Evolutionary conservation across 2,329 filamentous ascomycete species (phyloP), one percentile per base, ranked within the genome.

Genomic region (Pseudogymnoascus sp.): DNA sequence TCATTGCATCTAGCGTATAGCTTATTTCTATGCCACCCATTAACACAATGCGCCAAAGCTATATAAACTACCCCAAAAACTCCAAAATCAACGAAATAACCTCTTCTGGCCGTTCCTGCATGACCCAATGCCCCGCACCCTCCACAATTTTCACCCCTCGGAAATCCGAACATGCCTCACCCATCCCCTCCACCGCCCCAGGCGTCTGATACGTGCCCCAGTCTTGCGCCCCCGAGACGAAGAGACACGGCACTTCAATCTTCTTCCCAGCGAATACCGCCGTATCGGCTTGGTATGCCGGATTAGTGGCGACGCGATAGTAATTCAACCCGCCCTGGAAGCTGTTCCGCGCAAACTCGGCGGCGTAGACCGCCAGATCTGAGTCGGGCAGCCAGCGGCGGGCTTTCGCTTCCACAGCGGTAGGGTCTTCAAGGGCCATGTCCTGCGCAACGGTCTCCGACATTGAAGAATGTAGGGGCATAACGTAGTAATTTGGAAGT

Each of bases 201-300:
- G 86, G 86, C 66, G 86, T 80, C 70, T 90, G 87, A 69, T 83
- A 87, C 33, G 83, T 88, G 0, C 85, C 86, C 86, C 87, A 89
- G 66, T 90, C 87, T 63, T 79, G 73, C 51, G 76, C 77, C 0
- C 87, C 86, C 27, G 80, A 81, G n/a, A 90, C 79, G 66, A 86
- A 89, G 0, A 78, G 74, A 62, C 78, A 80, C 0, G 86, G 86
- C 7, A 86, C 81, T 59, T 84, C 81, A 17, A 89, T 82, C 69
- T 79, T 83, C 69, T 77, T 79, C 0, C 85, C 85, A 0, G 83
- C 80, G 69, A 84, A 88, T 0, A 86, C 69, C 17, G 83, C 77
- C 60, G 84, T 71, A 62, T 89, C 85, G 38, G 75, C 76, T 35
- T 73, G 73, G 2, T 73, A 70, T 2, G 72, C 74, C 9, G 81